A percentile compares a stretch with the other conserved stretches of the same genome.
Evolutionary conservation across 192 early-diverging fungal species (phyloP).

Genomic region (Linderina pennispora): DNA sequence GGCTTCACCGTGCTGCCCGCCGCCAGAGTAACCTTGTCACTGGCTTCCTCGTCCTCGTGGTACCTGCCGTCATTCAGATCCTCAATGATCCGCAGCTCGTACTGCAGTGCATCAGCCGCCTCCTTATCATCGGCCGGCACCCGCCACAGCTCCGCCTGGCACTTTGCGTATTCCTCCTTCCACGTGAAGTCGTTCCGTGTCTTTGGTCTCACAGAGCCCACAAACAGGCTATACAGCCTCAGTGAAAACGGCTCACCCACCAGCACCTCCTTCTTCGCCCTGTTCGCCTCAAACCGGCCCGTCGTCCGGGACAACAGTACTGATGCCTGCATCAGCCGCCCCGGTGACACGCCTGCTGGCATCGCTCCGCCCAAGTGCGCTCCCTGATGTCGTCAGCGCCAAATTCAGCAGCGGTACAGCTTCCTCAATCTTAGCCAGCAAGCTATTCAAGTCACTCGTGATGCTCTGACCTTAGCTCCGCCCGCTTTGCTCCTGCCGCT

Average conservation of each 20-base stretch:
- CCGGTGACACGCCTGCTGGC: slow-evolving; percentile 45
- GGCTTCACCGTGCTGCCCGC: slow-evolving; percentile 21
- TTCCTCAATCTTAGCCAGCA: slow-evolving; percentile 42
- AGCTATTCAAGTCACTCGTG: slow-evolving; percentile 6
- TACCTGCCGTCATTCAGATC: slow-evolving; percentile 72
- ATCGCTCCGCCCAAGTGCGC: slow-evolving; percentile 40
- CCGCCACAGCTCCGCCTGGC: slow-evolving; percentile 35
- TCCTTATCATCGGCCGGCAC: neutral
- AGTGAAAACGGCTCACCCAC: slow-evolving; percentile 47
- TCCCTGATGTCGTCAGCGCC: slow-evolving; percentile 49
- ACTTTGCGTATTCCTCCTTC: slow-evolving; percentile 73
- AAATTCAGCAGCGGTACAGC: slow-evolving; percentile 51
- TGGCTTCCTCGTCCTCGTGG: slow-evolving; percentile 46
- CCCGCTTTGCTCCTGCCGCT: neutral
- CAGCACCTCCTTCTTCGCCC: neutral
- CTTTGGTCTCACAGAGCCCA: slow-evolving; percentile 55
- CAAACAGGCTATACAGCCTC: slow-evolving; percentile 65
- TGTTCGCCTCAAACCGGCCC: slow-evolving; percentile 8
- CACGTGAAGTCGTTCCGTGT: slow-evolving; percentile 62
- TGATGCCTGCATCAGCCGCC: slow-evolving; percentile 58
- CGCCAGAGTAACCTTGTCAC: neutral
- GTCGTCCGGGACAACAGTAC: slow-evolving; percentile 16
- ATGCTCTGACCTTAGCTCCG: slow-evolving; percentile 3
- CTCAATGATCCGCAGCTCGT: slow-evolving; percentile 55
- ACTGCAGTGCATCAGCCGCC: no score